Conservation (phyloP, 257 asterid genomes). For the Ilex aquifolium region DNA sequence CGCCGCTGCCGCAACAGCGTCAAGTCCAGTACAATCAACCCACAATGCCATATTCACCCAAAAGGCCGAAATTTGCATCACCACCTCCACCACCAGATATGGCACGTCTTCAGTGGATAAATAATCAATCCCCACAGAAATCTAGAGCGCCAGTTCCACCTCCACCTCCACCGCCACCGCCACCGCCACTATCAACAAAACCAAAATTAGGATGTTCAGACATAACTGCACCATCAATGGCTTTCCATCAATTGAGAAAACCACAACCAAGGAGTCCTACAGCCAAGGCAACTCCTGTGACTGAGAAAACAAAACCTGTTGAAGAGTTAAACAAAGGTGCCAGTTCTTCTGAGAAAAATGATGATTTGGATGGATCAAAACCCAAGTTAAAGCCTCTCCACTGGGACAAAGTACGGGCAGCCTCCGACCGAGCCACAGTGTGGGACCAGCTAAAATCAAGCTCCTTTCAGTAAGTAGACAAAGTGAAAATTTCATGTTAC, state of each 20-base stretch:
- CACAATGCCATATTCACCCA: slow-evolving; percentile 37
- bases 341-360: slow-evolving; percentile 36
- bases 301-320: slow-evolving; percentile 21
- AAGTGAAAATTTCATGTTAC: slow-evolving; percentile 1
- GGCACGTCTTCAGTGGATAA: slow-evolving; percentile 52
- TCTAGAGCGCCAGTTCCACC: slow-evolving; percentile 33
- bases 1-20: slow-evolving; percentile 27
- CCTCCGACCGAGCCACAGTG: slow-evolving; percentile 83
- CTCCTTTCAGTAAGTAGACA: slow-evolving; percentile 82
- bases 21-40: slow-evolving; percentile 25
- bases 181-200: slow-evolving; percentile 28
- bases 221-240: slow-evolving; percentile 21
- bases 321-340: slow-evolving; percentile 23
- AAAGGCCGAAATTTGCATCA: slow-evolving; percentile 58
- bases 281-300: slow-evolving; percentile 25
- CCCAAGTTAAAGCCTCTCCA: slow-evolving; percentile 88
- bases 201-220: slow-evolving; percentile 26
- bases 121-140: slow-evolving; percentile 38
- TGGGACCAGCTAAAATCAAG: slow-evolving; percentile 95
- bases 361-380: slow-evolving; percentile 55
- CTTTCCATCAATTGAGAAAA: slow-evolving; percentile 22
- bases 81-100: slow-evolving; percentile 91
- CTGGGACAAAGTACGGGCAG: slow-evolving; percentile 98
- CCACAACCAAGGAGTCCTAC: slow-evolving; percentile 31
- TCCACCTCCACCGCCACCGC: slow-evolving; percentile 34